Evolutionary conservation across 495 filamentous ascomycete genomes (phyloP).

Genomic region (Penicillium lividum): DNA sequence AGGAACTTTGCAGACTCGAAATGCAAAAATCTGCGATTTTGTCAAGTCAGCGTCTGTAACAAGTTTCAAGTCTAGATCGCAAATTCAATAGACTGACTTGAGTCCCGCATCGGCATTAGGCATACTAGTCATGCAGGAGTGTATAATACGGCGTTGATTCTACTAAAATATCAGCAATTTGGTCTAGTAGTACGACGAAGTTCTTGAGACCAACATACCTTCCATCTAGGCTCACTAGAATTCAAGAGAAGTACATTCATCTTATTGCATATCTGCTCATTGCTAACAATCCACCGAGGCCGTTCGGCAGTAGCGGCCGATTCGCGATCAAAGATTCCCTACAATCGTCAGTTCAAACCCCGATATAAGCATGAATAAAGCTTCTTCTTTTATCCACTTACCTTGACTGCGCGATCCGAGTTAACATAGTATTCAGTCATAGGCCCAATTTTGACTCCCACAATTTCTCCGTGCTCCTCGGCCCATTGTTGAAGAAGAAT

Average conservation of each 20-base stretch:
- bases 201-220: not conserved
- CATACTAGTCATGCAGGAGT: not conserved
- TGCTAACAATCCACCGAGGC: not conserved
- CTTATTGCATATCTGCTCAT: not conserved
- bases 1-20: not conserved
- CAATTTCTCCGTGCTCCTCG: not conserved
- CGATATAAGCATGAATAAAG: not conserved
- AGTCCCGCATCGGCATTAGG: not conserved
- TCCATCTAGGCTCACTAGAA: not conserved
- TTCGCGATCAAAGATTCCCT: not conserved
- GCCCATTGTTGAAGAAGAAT: not conserved
- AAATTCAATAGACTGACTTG: not conserved
- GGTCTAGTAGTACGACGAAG: not conserved
- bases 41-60: not conserved
- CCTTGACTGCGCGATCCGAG: not conserved
- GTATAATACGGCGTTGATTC: slow-evolving; percentile 1
- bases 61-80: not conserved
- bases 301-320: not conserved
- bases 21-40: not conserved
- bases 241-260: not conserved
- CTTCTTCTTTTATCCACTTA: not conserved
- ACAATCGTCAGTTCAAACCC: not conserved
- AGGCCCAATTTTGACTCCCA: not conserved
- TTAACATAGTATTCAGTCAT: not conserved
- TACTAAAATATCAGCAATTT: not conserved